A percentile compares a stretch with the other conserved stretches of the same genome.
Conservation (phyloP, 2,329 filamentous ascomycete species). For the Fusarium clavum region DNA sequence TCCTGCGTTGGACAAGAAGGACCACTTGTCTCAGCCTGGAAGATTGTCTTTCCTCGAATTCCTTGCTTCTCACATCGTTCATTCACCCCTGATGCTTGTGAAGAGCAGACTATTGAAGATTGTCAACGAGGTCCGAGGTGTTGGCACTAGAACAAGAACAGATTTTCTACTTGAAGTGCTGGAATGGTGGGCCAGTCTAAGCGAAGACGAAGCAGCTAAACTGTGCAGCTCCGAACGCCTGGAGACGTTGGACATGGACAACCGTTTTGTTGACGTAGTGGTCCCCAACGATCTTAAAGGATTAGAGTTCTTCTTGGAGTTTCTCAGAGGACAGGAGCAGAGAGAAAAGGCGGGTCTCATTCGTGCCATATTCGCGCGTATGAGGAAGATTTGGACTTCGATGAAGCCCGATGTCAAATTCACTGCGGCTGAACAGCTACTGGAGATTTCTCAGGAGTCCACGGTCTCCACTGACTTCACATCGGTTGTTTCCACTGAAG, state of each 20-base stretch:
- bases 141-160: conserved; percentile 75
- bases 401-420: conserved; percentile 74
- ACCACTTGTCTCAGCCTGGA: conserved; percentile 68
- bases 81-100: conserved; percentile 74
- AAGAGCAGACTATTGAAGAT: conserved; percentile 79
- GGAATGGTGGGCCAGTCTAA: conserved; percentile 72
- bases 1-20: conserved; percentile 61
- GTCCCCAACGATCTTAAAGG: conserved; percentile 65
- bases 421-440: conserved; percentile 69
- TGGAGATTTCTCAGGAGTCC: conserved; percentile 68
- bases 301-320: conserved; percentile 63
- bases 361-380: conserved; percentile 73
- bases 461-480: conserved; percentile 49
- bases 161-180: conserved; percentile 82
- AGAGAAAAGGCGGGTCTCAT: conserved; percentile 64
- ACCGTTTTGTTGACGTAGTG: conserved; percentile 62
- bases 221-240: conserved; percentile 55
- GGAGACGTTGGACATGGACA: conserved; percentile 57
- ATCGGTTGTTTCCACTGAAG: conserved; percentile 64
- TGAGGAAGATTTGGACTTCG: conserved; percentile 77
- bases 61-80: conserved; percentile 77
- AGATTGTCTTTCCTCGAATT: conserved; percentile 76
- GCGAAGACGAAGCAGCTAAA: conserved; percentile 61
- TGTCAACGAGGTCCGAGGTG: conserved; percentile 78
- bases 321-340: conserved; percentile 57